Evolutionary conservation across 2,329 filamentous ascomycete species (phyloP).

Genomic region (Coniochaeta pulveracea): DNA sequence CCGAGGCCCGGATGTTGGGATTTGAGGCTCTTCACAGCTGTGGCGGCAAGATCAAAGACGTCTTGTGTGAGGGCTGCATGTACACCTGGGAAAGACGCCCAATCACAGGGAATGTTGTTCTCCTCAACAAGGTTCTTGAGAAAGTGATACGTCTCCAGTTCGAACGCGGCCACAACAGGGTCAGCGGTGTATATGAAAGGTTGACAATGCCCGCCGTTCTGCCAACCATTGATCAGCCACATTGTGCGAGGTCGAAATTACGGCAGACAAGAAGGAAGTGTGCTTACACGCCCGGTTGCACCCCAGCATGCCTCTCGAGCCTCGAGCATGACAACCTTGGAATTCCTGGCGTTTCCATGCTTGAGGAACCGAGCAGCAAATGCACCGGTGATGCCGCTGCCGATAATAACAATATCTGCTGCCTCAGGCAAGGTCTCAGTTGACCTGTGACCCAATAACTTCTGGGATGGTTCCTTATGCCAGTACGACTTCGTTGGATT

Average conservation of each 20-base stretch:
- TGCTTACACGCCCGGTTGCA: conserved; percentile 65
- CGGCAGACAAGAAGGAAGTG: not conserved
- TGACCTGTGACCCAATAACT: conserved; percentile 55
- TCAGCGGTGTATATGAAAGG: conserved; percentile 52
- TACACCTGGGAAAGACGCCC: conserved; percentile 49
- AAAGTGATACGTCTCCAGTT: conserved; percentile 55
- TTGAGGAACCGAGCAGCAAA: conserved; percentile 56
- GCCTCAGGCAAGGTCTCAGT: conserved; percentile 49
- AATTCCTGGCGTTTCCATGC: conserved; percentile 26
- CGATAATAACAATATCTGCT: conserved; percentile 61
- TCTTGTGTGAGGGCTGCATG: conserved; percentile 49
- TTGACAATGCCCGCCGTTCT: conserved; percentile 67
- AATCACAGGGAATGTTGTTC: conserved; percentile 58
- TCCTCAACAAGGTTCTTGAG: conserved; percentile 45
- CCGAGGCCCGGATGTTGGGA: conserved; percentile 45
- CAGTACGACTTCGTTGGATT: conserved; percentile 59
- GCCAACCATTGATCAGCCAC: not conserved
- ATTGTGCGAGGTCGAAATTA: not conserved
- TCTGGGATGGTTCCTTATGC: conserved; percentile 55
- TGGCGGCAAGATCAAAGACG: conserved; percentile 39
- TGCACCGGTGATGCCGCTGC: conserved; percentile 66
- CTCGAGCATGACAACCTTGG: conserved; percentile 60
- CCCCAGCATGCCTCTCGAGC: conserved; percentile 73
- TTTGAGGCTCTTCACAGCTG: conserved; percentile 38
- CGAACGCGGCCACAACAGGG: conserved; percentile 57